Base-by-base conservation (phyloP, 768 basidiomycete genomes). In the Russula olivacea region DNA sequence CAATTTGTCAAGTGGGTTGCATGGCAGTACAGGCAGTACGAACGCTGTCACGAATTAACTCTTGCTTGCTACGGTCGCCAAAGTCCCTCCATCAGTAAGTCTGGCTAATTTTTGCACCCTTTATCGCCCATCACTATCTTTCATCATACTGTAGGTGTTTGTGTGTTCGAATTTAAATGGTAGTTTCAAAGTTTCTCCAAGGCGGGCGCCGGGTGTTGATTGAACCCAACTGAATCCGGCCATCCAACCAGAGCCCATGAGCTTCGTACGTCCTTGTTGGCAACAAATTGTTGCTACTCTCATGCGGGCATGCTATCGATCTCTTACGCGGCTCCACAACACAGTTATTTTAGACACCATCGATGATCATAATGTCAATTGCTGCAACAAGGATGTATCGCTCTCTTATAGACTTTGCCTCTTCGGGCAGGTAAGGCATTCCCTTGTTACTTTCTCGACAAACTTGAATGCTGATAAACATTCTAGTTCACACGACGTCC, bases 161-260 rank as follows among this genome's bases (percentile, higher is more conserved):
- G 38, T 63, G 28, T 8, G 2, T 30, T 58, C 59, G 40, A 32
- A 59, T 17, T 6, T 63, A 9, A 63, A 59, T 38, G 43, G 57
- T 58, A 53, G 1, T 5, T 12, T 25, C 15, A 1, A 4, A 28
- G 28, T 49, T 10, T 12, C 2, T 45, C 30, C 14, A 15, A 30
- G 28, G 17, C n/a, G n/a, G n/a, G n/a, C n/a, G n/a, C n/a, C 9
- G 10, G 5, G n/a, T 30, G 10, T 21, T 43, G 38, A 45, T 30
- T 30, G 25, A 21, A 30, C 28, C n/a, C n/a, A n/a, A n/a, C 25
- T 10, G 4, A 15, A 23, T 5, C n/a, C 9, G 11, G n/a, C 6
- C 1, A 21, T 25, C n/a, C 6, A 6, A 49, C 7, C 25, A 49
- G 48, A 1, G 25, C 7, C 23, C 2, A 9, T 28, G 14, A 28